phyloP scores from a whole-genome alignment of 192 early-diverging fungal genomes.

The Coemansia sp. region DNA sequence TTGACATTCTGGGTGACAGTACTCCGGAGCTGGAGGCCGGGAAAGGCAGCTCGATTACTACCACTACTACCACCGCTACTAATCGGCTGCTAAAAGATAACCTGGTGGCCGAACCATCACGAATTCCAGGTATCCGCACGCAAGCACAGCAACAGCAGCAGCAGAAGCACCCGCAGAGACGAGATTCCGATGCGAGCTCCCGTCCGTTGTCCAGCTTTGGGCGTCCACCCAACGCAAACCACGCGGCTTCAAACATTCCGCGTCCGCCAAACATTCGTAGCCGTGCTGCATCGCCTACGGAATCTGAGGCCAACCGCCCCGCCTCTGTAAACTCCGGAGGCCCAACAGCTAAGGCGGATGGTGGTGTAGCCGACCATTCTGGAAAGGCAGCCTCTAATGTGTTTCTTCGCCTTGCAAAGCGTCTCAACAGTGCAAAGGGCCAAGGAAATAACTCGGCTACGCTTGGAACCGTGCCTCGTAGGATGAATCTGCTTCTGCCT shows the following conservation, averaged over 20 bases:
- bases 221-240: slow-evolving; percentile 21
- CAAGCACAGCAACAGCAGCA: slow-evolving; percentile 4
- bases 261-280: slow-evolving; percentile 40
- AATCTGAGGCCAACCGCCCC: slow-evolving; percentile 10
- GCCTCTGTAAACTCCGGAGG: slow-evolving; percentile 4
- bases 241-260: slow-evolving; percentile 40
- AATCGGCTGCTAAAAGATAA: slow-evolving; percentile 6
- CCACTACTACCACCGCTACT: not conserved
- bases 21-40: not conserved
- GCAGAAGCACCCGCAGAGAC: slow-evolving; percentile 3
- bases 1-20: slow-evolving; percentile 32
- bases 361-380: slow-evolving; percentile 6
- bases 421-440: slow-evolving; percentile 39
- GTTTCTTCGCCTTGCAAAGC: slow-evolving; percentile 44
- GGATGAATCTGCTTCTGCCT: slow-evolving; percentile 50
- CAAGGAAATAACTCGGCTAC: slow-evolving; percentile 8
- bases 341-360: not conserved
- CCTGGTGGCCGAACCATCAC: slow-evolving; percentile 23
- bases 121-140: slow-evolving; percentile 42
- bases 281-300: slow-evolving; percentile 56
- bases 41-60: not conserved
- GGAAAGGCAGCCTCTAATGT: slow-evolving; percentile 29
- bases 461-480: slow-evolving; percentile 48
- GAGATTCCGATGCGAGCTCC: slow-evolving; percentile 3
- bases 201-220: slow-evolving; percentile 45